Conservation (phyloP, 106 monocot species). For the Dendrobium huoshanense region DNA sequence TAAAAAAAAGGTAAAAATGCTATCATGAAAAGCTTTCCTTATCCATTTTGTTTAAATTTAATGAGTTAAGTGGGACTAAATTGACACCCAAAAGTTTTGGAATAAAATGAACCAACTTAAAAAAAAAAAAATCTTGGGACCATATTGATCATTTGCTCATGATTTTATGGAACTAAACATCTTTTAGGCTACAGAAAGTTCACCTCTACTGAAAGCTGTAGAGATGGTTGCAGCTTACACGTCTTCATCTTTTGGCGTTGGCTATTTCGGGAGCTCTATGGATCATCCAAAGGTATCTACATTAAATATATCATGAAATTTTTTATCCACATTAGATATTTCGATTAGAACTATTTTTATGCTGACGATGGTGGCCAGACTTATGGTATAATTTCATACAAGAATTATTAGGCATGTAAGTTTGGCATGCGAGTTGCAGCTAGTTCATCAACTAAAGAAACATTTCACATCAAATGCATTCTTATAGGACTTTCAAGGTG, state of each 20-base stretch:
- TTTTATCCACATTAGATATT: background rate
- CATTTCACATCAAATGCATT: background rate
- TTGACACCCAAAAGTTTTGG: too few species aligned
- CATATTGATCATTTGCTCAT: background rate
- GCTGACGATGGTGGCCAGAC: background rate
- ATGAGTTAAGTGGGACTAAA: too few species aligned
- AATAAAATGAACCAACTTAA: too few species aligned
- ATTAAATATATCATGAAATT: background rate
- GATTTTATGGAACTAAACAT: background rate
- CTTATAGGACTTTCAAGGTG: background rate
- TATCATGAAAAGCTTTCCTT: too few species aligned
- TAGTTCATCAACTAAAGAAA: background rate
- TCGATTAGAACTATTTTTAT: background rate
- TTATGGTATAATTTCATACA: background rate
- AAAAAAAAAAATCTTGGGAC: too few species aligned
- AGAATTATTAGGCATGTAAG: background rate
- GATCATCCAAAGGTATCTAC: conserved; percentile 59
- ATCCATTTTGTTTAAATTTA: too few species aligned
- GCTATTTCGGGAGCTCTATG: conserved; percentile 80
- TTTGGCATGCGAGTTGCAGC: background rate
- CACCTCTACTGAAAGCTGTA: conserved; percentile 34
- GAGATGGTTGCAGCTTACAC: conserved; percentile 89
- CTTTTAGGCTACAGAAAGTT: conserved; percentile 27
- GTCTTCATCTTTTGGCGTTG: conserved; percentile 75
- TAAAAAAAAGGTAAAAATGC: too few species aligned